Evolutionary conservation across 2,329 filamentous ascomycete species (phyloP), one percentile per base, ranked within the genome.

Genomic region (Xylariaceae sp.): DNA sequence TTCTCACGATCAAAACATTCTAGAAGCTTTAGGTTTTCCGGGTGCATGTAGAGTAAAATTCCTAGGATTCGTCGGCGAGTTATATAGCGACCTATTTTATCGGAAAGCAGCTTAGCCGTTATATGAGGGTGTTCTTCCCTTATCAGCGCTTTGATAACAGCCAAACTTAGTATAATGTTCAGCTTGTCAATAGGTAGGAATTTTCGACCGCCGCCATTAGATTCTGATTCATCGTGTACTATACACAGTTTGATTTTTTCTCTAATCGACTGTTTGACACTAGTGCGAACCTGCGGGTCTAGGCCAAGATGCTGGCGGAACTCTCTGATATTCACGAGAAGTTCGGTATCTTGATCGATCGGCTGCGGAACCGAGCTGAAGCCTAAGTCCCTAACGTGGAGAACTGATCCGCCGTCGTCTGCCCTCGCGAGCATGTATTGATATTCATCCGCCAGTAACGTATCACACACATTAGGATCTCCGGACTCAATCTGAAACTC

Each of bases 151-250:
- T 15, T 37, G 32, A 46, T 36, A 29, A 30, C 16, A 4, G n/a
- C 21, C 33, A 20, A 15, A 10, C 21, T 16, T 3, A 46, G 32
- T 11, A 46, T 36, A n/a, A 4, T 27, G 13, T 26, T 2, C 10
- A 46, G 32, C 20, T 46, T 15, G 43, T 37, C 18, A 13, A 46
- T 46, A 26, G 43, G 43, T 27, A 46, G 24, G 20, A 26, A 46
- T 13, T 3, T 16, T 27, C 15, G 29, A 18, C 23, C 23, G 27
- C 24, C 20, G 13, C 26, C 15, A 8, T 16, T 6, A 18, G 2
- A 3, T 4, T 29, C 6, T 18, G n/a, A n/a, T n/a, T n/a, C n/a
- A n/a, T n/a, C n/a, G n/a, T n/a, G n/a, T n/a, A n/a, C 40, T n/a
- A 43, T 15, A 43, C 40, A 43, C 26, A 4, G 15, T n/a, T 43